Percentiles rank a stretch among this genome's conserved stretches.
Evolutionary conservation across 176 grass and related monocot species (phyloP).

Genomic region (Lolium multiflorum): DNA sequence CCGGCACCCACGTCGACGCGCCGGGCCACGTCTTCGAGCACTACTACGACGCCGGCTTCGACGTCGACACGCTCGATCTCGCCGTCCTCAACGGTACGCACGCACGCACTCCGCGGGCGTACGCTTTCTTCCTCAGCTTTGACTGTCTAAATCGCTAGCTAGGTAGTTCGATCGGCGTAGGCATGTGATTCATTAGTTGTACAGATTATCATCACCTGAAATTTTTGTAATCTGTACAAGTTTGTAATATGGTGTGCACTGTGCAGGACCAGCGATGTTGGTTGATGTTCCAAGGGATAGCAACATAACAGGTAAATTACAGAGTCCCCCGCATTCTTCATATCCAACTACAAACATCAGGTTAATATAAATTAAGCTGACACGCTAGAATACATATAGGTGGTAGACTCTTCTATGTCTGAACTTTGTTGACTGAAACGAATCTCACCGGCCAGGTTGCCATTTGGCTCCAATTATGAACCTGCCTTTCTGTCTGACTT

Average conservation of each 20-base stretch:
- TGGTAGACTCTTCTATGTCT: neutral
- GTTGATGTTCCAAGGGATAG: constrained; percentile 77
- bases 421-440: neutral
- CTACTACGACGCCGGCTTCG: constrained; percentile 75
- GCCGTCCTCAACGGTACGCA: constrained; percentile 61
- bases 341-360: neutral
- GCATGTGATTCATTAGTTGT: neutral
- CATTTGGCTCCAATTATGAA: neutral
- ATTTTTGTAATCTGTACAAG: neutral
- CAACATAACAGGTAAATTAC: constrained; percentile 70
- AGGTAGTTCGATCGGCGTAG: neutral
- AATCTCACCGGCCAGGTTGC: neutral
- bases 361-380: neutral
- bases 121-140: neutral
- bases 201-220: neutral
- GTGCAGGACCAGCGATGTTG: constrained; percentile 74
- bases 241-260: constrained; percentile 32
- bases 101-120: neutral
- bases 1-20: constrained; percentile 81
- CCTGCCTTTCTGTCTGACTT: neutral
- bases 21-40: constrained; percentile 77
- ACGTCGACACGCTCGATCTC: constrained; percentile 72
- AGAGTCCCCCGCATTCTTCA: neutral
- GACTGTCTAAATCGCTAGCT: neutral
- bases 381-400: neutral